These are phyloP conservation scores for Verbascum thapsus DNA, from an alignment of 257 asterid species.

Conservation along the genomic window DNA sequence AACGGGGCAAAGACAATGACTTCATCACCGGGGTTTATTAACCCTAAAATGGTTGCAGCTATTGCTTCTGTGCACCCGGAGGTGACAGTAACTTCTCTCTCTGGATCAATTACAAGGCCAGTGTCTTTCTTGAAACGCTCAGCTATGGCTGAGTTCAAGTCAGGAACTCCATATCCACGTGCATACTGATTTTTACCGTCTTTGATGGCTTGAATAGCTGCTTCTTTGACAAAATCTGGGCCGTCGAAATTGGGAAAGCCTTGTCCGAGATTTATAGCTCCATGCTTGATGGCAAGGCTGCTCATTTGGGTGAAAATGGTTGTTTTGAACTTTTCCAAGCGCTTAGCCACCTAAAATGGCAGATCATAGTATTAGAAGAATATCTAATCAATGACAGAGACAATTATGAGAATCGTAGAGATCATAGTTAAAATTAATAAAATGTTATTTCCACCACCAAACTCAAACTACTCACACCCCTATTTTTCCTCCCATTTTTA, in stretches of 20 bases:
- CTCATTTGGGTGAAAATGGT: constrained; percentile 99
- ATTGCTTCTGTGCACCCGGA: constrained; percentile 99
- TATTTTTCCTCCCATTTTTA: too few relatives aligned
- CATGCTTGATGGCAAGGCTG: constrained; percentile 82
- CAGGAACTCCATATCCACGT: constrained; percentile 94
- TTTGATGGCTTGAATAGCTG: constrained; percentile 82
- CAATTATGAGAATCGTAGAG: neutral
- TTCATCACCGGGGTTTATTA: constrained; percentile 94
- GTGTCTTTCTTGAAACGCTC: constrained; percentile 83
- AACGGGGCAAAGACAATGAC: constrained; percentile 91
- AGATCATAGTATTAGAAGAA: neutral
- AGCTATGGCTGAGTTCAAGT: constrained; percentile 81
- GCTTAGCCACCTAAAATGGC: constrained; percentile 72
- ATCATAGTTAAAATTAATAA: neutral
- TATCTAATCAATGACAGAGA: neutral
- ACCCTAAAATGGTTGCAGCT: constrained; percentile 89
- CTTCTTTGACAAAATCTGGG: constrained; percentile 97
- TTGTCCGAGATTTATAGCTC: constrained; percentile 95
- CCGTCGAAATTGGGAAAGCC: constrained; percentile 99
- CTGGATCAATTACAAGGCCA: constrained; percentile 75
- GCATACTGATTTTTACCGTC: constrained; percentile 92
- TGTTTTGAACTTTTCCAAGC: constrained; percentile 94
- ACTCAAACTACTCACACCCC: too few relatives aligned
- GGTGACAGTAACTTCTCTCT: constrained; percentile 86
- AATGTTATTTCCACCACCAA: neutral